Conservation (phyloP, 345 rosid genomes). For the Erysimum cheiranthoides region DNA sequence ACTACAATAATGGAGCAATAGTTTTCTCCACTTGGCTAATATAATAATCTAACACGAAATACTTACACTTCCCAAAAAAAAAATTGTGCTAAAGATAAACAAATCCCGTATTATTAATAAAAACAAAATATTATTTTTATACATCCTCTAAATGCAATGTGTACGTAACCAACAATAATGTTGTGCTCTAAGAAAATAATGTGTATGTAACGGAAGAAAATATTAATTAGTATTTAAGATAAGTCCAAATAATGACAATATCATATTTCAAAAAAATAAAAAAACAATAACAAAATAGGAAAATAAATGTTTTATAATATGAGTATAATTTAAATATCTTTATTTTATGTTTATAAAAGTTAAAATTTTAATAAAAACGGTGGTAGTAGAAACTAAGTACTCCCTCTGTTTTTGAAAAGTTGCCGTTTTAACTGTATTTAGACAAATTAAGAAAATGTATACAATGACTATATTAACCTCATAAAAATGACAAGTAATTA, state of each 20-base stretch:
- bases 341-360: too few relatives aligned
- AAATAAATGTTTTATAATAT: too few relatives aligned
- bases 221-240: constrained; percentile 16
- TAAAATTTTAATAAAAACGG: too few relatives aligned
- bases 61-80: background rate
- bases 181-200: background rate
- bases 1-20: constrained; percentile 44
- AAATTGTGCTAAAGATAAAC: background rate
- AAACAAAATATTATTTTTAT: background rate
- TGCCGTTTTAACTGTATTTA: too few relatives aligned
- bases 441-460: too few relatives aligned
- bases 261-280: background rate
- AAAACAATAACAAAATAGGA: background rate
- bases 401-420: too few relatives aligned
- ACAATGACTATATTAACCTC: too few relatives aligned
- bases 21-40: constrained; percentile 42
- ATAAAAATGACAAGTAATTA: too few relatives aligned
- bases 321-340: too few relatives aligned
- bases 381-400: too few relatives aligned
- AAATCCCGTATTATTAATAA: background rate
- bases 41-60: constrained; percentile 44
- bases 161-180: constrained; percentile 16
- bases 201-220: constrained; percentile 19
- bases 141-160: constrained; percentile 16
- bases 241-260: constrained; percentile 46